Base-by-base conservation (phyloP, 1,284 basidiomycete species). In the Polyporus tsugae region DNA sequence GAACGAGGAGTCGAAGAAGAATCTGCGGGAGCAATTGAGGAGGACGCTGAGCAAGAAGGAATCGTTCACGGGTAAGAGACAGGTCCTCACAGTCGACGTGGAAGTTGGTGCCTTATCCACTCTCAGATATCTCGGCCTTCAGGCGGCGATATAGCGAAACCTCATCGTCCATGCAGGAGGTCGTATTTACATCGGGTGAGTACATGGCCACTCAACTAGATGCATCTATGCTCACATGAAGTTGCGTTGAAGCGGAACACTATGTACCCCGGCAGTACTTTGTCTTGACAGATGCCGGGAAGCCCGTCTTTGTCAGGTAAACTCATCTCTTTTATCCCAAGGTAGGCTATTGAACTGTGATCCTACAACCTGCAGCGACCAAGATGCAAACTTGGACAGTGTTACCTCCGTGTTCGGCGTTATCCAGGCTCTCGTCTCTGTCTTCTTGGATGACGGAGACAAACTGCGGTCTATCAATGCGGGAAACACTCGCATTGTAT, bases 391-490 rank as follows among this genome's bases (percentile, higher is more conserved):
- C 62, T 80, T 84, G 41, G 88, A 94, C 70, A 87, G 88, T 69
- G 85, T 92, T 61, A 92, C 95, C 4, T 92, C 93, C 13, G 90
- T 91, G 33, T 93, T 97, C 76, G 97, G 96, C 33, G 90, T 99
- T 52, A 95, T 97, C 81, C 97, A 99, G 80, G 96, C 97, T 1
- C 86, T 99, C 9, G 92, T 99, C 62, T 97, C 96, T 13, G 92
- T 97, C 66, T 95, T 96, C 78, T 85, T 95, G 59, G 92, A 95
- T 73, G 91, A 96, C 60, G 87, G 90, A 49, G 95, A 97, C 80
- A 93, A 93, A 77, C 77, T 97, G 25, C 87, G 94, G 67, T 90
- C 87, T 70, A 91, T 96, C 74, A 91, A 93, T 76, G 87, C 92
- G 58, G 94, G 93, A 15, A 83, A 83, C 11, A 88, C 91, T 4